Evolutionary conservation across 2,329 filamentous ascomycete species (phyloP), one percentile per base, ranked within the genome.

Genomic region (Setomelanomma holmii): DNA sequence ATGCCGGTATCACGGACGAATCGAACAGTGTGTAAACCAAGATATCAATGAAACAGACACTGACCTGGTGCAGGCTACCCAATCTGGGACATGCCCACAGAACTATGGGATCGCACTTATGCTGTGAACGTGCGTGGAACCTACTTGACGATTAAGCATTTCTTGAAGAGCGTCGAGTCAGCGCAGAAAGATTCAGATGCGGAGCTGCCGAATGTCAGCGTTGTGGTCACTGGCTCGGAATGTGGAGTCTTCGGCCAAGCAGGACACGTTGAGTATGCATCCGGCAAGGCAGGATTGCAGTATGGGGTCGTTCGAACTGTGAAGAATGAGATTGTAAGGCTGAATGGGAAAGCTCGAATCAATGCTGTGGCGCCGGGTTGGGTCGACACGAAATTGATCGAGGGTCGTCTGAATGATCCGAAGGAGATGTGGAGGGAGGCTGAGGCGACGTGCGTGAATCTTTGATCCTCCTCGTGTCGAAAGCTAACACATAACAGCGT

Each of bases 121-220:
- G 70, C 72, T 19, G 75, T 76, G 19, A 84, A 84, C 55, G 75
- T 80, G 14, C 77, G 79, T 14, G 82, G 80, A 4, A 82, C 80
- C 1, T 84, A 82, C 55, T 70, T 85, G 3, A 82, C 80, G 0
- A 79, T 84, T 64, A 85, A 84, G 59, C 79, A 84, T 53, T 84
- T 84, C 64, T 68, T 85, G 5, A 76, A 71, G 24, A 67, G 71
- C 1, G 77, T 80, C 0, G 73, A 77, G 12, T 54, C 62, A 4
- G 53, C 64, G 2, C 81, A 84, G 56, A 60, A 4, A 4, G 30
- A 76, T 19, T 56, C 52, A 2, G 72, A 74, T 1, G 63, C 64
- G 27, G 78, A 82, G 53, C 52, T 84, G 3, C 63, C 76, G 2
- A 83, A 83, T 49, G 72, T 84, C 1, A 76, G 81, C 5, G 79